Conservation (phyloP, 2,329 filamentous ascomycete genomes). For the Pseudocercospora eumusae region DNA sequence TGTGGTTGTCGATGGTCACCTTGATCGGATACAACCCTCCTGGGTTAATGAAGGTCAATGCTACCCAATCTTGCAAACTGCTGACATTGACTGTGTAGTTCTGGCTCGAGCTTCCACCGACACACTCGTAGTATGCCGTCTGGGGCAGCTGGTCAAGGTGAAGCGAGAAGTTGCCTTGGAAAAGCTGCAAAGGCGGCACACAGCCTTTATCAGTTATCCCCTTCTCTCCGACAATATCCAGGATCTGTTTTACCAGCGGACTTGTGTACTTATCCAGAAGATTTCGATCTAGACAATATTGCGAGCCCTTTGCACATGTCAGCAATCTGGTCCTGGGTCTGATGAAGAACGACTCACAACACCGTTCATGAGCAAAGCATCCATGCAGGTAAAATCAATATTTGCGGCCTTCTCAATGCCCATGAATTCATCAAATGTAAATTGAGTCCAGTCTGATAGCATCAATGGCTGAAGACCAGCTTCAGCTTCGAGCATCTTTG, state of each 20-base stretch:
- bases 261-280: too few relatives aligned
- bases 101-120: constrained; percentile 6
- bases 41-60: constrained; percentile 21
- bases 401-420: constrained; percentile 13
- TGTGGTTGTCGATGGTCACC: constrained; percentile 22
- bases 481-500: constrained; percentile 12
- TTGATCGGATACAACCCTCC: constrained; percentile 12
- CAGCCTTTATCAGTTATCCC: constrained; percentile 19
- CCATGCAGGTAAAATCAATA: constrained; percentile 20
- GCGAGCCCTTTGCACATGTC: too few relatives aligned
- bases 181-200: constrained; percentile 14
- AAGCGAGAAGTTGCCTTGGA: constrained; percentile 11
- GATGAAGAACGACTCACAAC: not conserved
- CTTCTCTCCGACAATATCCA: too few relatives aligned
- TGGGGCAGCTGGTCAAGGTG: constrained; percentile 13
- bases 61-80: constrained; percentile 15
- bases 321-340: too few relatives aligned
- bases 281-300: too few relatives aligned
- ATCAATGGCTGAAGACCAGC: constrained; percentile 18
- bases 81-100: constrained; percentile 19
- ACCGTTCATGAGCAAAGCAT: constrained; percentile 25
- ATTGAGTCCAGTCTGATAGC: constrained; percentile 21
- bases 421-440: constrained; percentile 13
- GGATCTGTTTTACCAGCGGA: too few relatives aligned
- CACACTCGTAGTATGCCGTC: constrained; percentile 6